These are phyloP conservation scores for Collybia mongolica DNA, from an alignment of 768 basidiomycete species.

Conservation along the genomic window DNA sequence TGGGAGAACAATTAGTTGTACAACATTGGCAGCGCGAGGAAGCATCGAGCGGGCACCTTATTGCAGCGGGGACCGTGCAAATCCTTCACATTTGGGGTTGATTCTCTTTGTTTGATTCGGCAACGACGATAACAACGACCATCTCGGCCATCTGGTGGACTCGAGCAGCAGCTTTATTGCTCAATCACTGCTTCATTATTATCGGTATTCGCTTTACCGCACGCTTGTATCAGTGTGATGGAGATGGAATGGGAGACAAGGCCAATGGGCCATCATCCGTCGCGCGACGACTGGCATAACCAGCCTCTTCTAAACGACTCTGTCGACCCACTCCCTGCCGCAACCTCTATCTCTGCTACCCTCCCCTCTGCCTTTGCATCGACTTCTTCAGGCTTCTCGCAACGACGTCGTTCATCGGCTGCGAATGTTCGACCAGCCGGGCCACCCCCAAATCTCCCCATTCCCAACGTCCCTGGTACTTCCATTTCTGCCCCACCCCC, in stretches of 20 bases:
- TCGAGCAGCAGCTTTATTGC: background rate
- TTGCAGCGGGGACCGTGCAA: constrained; percentile 4
- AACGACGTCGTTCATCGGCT: constrained; percentile 70
- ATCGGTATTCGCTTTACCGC: background rate
- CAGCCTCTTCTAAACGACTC: constrained; percentile 18
- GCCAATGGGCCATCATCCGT: constrained; percentile 26
- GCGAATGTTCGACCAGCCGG: constrained; percentile 62
- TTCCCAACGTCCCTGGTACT: constrained; percentile 58
- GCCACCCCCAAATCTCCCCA: constrained; percentile 74
- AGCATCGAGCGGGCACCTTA: background rate
- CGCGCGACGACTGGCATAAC: constrained; percentile 32
- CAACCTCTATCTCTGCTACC: constrained; percentile 29
- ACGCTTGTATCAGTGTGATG: constrained; percentile 20
- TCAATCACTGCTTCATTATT: constrained; percentile 1
- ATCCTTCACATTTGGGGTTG: constrained; percentile 15
- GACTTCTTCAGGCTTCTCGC: constrained; percentile 31
- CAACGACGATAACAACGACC: constrained; percentile 8
- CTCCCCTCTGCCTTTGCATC: constrained; percentile 24
- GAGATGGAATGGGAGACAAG: constrained; percentile 37
- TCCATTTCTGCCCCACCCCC: constrained; percentile 18
- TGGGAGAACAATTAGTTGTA: background rate
- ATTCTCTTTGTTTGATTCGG: constrained; percentile 18
- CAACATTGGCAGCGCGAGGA: too few relatives aligned
- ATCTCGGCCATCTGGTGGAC: background rate
- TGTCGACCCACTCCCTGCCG: constrained; percentile 25